Evolutionary conservation across 2,329 filamentous ascomycete genomes (phyloP).

Genomic region (Ophiocordyceps camponoti-saundersi): DNA sequence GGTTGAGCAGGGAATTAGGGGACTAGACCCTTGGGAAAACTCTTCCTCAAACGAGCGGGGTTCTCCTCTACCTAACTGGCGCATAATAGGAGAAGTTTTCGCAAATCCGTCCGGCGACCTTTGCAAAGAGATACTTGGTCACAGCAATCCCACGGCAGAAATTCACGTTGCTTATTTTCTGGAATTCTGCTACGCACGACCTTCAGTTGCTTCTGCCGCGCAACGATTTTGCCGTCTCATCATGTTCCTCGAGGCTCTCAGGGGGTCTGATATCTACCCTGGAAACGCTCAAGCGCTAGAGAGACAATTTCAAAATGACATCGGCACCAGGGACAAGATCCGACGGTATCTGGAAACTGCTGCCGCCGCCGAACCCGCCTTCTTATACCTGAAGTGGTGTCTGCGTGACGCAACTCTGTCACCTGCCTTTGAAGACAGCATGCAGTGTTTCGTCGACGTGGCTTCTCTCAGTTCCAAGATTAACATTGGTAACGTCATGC

Average conservation of each 20-base stretch:
- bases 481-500: slow-evolving; percentile 27
- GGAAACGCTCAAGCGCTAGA: slow-evolving; percentile 78
- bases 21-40: slow-evolving; percentile 52
- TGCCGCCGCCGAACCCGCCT: slow-evolving; percentile 19
- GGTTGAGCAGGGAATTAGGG: slow-evolving; percentile 75
- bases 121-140: not conserved
- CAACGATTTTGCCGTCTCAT: slow-evolving; percentile 11
- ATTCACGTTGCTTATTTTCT: slow-evolving; percentile 11
- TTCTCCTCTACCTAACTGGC: slow-evolving; percentile 31
- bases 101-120: slow-evolving; percentile 23
- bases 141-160: not conserved
- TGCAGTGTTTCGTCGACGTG: slow-evolving; percentile 35
- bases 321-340: slow-evolving; percentile 42
- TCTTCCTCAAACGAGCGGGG: slow-evolving; percentile 25
- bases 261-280: slow-evolving; percentile 43
- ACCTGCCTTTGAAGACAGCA: slow-evolving; percentile 25
- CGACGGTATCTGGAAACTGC: slow-evolving; percentile 30
- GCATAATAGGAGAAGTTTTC: slow-evolving; percentile 28
- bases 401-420: slow-evolving; percentile 34
- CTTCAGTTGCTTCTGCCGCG: not conserved
- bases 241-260: slow-evolving; percentile 30
- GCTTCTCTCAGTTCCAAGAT: slow-evolving; percentile 32
- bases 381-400: slow-evolving; percentile 31
- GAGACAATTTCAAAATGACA: slow-evolving; percentile 52
- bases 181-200: slow-evolving; percentile 21